Percentiles rank a stretch among this genome's conserved stretches.
These are phyloP conservation scores for Amanita muscaria DNA, from an alignment of 768 basidiomycete genomes.

Conservation along the genomic window DNA sequence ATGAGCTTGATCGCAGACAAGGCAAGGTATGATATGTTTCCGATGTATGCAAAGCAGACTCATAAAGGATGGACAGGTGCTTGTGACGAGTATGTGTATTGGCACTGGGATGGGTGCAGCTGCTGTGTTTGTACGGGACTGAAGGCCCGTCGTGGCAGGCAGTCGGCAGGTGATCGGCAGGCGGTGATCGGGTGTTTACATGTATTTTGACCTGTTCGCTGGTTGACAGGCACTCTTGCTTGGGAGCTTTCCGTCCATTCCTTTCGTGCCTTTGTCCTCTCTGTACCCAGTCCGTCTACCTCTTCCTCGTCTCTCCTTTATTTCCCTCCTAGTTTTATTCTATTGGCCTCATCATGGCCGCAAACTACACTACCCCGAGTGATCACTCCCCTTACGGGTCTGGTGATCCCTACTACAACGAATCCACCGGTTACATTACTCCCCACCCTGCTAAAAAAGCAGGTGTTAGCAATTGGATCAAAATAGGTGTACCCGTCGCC, in stretches of 20 bases:
- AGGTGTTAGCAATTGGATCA: conserved; percentile 58
- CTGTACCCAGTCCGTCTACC: not conserved
- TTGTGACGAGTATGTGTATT: conserved; percentile 88
- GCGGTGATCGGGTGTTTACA: not conserved
- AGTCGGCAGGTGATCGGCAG: not conserved
- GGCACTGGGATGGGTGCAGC: conserved; percentile 92
- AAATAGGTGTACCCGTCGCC: conserved; percentile 60
- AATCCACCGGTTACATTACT: conserved; percentile 62
- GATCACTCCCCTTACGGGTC: conserved; percentile 32
- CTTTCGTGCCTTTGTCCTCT: not conserved
- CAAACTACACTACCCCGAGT: conserved; percentile 24
- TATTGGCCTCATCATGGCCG: conserved; percentile 23
- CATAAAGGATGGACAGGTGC: conserved; percentile 34
- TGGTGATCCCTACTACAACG: conserved; percentile 60
- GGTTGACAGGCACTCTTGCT: too few species aligned
- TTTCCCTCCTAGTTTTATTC: conserved; percentile 13
- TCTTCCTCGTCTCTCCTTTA: conserved; percentile 14
- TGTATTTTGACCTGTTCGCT: conserved; percentile 1
- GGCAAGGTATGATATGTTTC: conserved; percentile 44
- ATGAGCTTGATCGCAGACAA: conserved; percentile 58
- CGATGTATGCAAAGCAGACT: not conserved
- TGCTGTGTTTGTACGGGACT: conserved; percentile 62
- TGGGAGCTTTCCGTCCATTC: too few species aligned
- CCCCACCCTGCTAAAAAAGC: conserved; percentile 44
- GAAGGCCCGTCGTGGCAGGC: too few species aligned